Evolutionary conservation across 2,329 filamentous ascomycete genomes (phyloP), one percentile per base, ranked within the genome.

Genomic region (Neoarthrinium moseri): DNA sequence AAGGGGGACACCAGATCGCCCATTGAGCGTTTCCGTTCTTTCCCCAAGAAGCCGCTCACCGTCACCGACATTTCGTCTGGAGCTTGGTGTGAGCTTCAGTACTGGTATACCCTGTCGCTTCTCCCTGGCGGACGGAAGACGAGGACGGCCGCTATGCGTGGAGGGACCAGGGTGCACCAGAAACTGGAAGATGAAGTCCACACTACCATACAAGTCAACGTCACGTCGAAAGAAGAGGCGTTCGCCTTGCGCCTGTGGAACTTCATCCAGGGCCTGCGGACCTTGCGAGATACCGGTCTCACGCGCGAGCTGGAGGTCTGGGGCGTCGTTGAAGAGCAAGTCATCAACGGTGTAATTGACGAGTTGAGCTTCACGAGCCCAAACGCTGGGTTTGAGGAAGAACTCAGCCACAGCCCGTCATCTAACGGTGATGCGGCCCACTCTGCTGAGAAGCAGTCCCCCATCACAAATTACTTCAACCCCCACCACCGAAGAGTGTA

Each of bases 1-100:
- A 18, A 20, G 11, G 34, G 39, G 10, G 70, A 74, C 41, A 59
- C 54, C 2, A 66, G 64, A 17, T 73, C 77, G 2, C 91, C 91
- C 0, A 69, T 96, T 2, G 78, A 90, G 51, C 82, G 87, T 26
- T 96, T 95, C 57, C 85, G 91, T 29, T 83, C 82, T 1, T 84
- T 79, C 46, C 89, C 89, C 0, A 85, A 78, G 59, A 92, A 89
- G 61, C 83, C 88, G 0, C 76, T 97, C 6, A 90, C 88, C 0
- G 94, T 97, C 1, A 91, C 89, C 3, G 94, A 99, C 64, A 70
- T 97, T 20, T 83, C 91, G 0, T 87, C 89, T 1, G 91, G 91
- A 2, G 86, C 91, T 6, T 99, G 94, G 94, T 99, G 94, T 64
- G 92, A 99, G 66, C 66, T 97, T 48, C 91, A 97, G 64, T 95